Evolutionary conservation across 1,284 basidiomycete genomes (phyloP).

Genomic region (Boletus smithii): DNA sequence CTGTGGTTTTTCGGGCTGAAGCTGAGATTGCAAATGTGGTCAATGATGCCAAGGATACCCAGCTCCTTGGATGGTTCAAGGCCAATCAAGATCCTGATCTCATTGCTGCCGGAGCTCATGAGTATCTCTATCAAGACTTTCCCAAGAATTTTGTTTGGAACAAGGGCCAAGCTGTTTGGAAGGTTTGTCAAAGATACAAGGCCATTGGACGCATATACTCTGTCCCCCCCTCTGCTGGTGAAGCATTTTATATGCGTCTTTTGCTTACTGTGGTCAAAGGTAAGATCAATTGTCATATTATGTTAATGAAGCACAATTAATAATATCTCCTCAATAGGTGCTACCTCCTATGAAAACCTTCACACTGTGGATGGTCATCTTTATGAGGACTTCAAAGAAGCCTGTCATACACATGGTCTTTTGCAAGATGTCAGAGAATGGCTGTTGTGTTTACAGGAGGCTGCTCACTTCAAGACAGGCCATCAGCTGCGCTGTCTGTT

Average conservation of each 20-base stretch:
- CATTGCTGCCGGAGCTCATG: constrained; percentile 28
- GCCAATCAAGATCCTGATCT: constrained; percentile 33
- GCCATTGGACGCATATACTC: constrained; percentile 37
- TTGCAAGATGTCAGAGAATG: no score
- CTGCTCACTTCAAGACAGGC: no score
- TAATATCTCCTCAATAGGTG: constrained; percentile 8
- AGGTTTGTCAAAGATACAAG: not conserved
- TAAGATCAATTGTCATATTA: no score
- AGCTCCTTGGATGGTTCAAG: constrained; percentile 39
- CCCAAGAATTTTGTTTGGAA: constrained; percentile 30
- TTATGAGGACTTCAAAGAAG: no score
- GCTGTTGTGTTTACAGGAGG: no score
- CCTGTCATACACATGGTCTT: no score
- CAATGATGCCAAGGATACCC: constrained; percentile 27
- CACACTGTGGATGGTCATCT: no score
- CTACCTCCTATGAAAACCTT: constrained; percentile 34
- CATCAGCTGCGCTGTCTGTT: no score
- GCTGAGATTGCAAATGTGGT: constrained; percentile 10
- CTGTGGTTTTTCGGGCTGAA: constrained; percentile 35
- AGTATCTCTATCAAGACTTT: constrained; percentile 42
- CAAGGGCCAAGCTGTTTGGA: not conserved
- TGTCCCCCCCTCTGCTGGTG: constrained; percentile 23
- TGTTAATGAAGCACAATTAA: no score
- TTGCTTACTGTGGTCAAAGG: constrained; percentile 36
- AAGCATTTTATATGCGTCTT: constrained; percentile 35